Conservation (phyloP, 106 monocot genomes). For the Apostasia shenzhenica region DNA sequence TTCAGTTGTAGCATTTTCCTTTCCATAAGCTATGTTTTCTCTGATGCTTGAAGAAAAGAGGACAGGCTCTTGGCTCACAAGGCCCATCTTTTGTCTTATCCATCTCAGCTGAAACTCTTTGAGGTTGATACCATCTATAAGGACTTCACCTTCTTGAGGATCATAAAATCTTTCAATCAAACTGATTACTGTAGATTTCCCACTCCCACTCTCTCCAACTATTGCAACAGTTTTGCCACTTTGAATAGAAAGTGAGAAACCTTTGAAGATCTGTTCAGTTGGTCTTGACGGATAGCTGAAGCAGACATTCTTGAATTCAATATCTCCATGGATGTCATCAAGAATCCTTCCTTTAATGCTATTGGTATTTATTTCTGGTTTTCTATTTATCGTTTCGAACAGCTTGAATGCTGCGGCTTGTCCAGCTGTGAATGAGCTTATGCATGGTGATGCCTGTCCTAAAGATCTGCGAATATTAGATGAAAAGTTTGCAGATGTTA, state of each 20-base stretch:
- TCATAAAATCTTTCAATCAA: slow-evolving; percentile 41
- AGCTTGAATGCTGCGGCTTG: slow-evolving; percentile 42
- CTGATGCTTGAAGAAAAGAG: slow-evolving; percentile 31
- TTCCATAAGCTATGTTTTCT: slow-evolving; percentile 42
- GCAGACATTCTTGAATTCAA: slow-evolving; percentile 30
- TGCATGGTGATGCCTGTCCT: slow-evolving; percentile 48
- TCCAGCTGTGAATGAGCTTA: slow-evolving; percentile 33
- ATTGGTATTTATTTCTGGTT: slow-evolving; percentile 44
- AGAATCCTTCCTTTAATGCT: slow-evolving; percentile 16
- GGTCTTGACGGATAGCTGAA: slow-evolving; percentile 53
- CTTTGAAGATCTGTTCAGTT: slow-evolving; percentile 22
- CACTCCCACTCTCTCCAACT: slow-evolving; percentile 42
- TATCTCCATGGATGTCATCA: slow-evolving; percentile 31
- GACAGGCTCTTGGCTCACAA: slow-evolving; percentile 40
- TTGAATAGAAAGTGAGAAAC: slow-evolving; percentile 21
- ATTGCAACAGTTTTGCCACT: slow-evolving; percentile 29
- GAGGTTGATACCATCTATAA: slow-evolving; percentile 34
- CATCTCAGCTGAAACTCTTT: slow-evolving; percentile 32
- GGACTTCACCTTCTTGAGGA: slow-evolving; percentile 29
- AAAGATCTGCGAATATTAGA: slow-evolving; percentile 20
- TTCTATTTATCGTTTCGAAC: slow-evolving; percentile 39
- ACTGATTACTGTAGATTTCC: slow-evolving; percentile 39
- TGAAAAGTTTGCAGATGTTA: background rate
- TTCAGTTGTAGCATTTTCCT: slow-evolving; percentile 30
- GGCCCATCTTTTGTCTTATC: slow-evolving; percentile 36